These are phyloP conservation scores for Cymbopogon flexuosus DNA, from an alignment of 202 grass and related monocot species.

Conservation along the genomic window DNA sequence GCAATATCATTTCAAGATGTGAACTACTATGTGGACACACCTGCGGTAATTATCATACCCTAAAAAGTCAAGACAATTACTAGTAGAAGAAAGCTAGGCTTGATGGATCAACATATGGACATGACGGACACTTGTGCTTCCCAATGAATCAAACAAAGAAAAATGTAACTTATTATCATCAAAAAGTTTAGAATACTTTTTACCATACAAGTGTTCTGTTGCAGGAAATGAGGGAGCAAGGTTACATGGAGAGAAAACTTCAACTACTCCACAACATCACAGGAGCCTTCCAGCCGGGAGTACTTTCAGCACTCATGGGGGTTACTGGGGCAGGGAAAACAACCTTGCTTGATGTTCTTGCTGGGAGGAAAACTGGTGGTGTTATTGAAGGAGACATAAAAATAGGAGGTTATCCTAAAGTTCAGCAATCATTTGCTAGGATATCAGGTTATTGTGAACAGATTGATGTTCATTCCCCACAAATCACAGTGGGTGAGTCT, in stretches of 20 bases:
- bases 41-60: constrained; percentile 41
- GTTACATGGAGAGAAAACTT: constrained; percentile 48
- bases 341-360: constrained; percentile 81
- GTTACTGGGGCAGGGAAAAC: constrained; percentile 87
- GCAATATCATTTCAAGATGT: constrained; percentile 72
- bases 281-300: constrained; percentile 61
- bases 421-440: constrained; percentile 71
- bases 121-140: background rate
- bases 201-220: background rate
- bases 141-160: background rate
- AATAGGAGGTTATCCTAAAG: constrained; percentile 76
- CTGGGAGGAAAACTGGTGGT: constrained; percentile 70
- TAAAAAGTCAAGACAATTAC: background rate
- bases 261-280: constrained; percentile 75
- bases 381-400: constrained; percentile 67
- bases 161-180: no score
- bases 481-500: constrained; percentile 75
- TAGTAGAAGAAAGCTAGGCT: background rate
- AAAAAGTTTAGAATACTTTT: no score
- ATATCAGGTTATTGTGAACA: constrained; percentile 94
- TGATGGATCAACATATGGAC: background rate
- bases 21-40: constrained; percentile 73
- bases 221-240: constrained; percentile 77
- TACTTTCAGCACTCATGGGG: constrained; percentile 77
- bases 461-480: constrained; percentile 53